Percentiles rank a stretch among this genome's conserved stretches.
These are phyloP conservation scores for Hypoxylon sp. DNA, from an alignment of 2,329 filamentous ascomycete species.

Conservation along the genomic window DNA sequence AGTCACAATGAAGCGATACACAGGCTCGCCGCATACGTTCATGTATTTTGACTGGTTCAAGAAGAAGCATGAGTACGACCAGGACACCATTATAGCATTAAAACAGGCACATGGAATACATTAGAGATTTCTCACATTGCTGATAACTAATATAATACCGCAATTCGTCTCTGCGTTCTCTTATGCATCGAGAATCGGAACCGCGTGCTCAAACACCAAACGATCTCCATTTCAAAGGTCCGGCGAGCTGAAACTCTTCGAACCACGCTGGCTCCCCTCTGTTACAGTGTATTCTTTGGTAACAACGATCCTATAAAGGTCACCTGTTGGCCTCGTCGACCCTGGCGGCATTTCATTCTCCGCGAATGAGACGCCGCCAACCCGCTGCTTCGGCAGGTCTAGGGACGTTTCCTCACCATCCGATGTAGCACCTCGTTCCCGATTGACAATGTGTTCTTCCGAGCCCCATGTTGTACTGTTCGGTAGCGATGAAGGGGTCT, in stretches of 20 bases:
- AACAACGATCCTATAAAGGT: conserved; percentile 31
- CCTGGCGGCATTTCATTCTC: neutral
- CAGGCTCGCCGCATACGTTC: conserved; percentile 63
- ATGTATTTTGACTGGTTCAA: conserved; percentile 51
- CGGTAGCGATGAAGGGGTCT: conserved; percentile 15
- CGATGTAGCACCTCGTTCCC: neutral
- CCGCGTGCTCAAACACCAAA: neutral
- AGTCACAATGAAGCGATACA: conserved; percentile 61
- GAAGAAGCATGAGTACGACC: conserved; percentile 53
- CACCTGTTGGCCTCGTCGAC: neutral
- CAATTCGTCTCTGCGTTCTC: neutral
- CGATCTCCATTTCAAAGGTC: neutral
- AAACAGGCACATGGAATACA: conserved; percentile 49
- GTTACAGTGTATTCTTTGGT: conserved; percentile 44
- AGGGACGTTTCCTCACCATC: conserved; percentile 20
- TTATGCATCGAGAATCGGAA: neutral
- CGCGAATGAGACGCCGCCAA: conserved; percentile 1
- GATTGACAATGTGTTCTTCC: conserved; percentile 40
- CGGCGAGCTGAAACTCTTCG: conserved; percentile 6
- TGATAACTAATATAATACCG: neutral
- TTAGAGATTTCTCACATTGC: neutral
- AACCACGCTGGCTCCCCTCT: conserved; percentile 7
- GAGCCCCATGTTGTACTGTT: conserved; percentile 36
- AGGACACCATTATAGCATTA: conserved; percentile 52
- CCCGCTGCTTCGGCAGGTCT: conserved; percentile 24